phyloP scores from a whole-genome alignment of 768 basidiomycete species.

The Boletus insuetus region DNA sequence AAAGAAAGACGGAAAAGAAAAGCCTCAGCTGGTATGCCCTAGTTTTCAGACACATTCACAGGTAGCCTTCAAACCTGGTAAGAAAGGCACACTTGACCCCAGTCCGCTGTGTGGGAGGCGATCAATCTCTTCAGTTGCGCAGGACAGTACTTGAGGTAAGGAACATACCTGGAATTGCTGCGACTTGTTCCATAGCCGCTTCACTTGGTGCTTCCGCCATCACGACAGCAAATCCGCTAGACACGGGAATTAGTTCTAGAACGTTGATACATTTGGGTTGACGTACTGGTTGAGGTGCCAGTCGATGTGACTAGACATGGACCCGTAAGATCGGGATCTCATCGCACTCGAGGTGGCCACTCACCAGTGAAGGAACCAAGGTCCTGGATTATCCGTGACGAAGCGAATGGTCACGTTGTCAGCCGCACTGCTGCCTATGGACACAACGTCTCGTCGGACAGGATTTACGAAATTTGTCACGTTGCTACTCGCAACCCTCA shows the following conservation, averaged over 20 bases:
- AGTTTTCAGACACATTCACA: background rate
- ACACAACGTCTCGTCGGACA: constrained; percentile 34
- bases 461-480: constrained; percentile 38
- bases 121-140: background rate
- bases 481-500: constrained; percentile 30
- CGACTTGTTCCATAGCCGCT: constrained; percentile 5
- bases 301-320: constrained; percentile 25
- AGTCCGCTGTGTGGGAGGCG: constrained; percentile 12
- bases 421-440: constrained; percentile 21
- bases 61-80: background rate
- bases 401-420: constrained; percentile 58
- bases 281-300: constrained; percentile 30
- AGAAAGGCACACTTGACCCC: constrained; percentile 19
- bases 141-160: background rate
- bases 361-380: constrained; percentile 52
- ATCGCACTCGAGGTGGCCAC: background rate
- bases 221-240: constrained; percentile 29
- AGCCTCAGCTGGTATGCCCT: background rate
- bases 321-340: background rate
- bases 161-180: constrained; percentile 22
- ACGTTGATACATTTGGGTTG: background rate
- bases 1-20: background rate
- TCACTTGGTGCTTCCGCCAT: constrained; percentile 24
- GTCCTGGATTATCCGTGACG: constrained; percentile 63
- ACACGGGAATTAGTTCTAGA: background rate